phyloP scores from a whole-genome alignment of 2,329 filamentous ascomycete genomes.

The Emmonsiellopsis sp. region DNA sequence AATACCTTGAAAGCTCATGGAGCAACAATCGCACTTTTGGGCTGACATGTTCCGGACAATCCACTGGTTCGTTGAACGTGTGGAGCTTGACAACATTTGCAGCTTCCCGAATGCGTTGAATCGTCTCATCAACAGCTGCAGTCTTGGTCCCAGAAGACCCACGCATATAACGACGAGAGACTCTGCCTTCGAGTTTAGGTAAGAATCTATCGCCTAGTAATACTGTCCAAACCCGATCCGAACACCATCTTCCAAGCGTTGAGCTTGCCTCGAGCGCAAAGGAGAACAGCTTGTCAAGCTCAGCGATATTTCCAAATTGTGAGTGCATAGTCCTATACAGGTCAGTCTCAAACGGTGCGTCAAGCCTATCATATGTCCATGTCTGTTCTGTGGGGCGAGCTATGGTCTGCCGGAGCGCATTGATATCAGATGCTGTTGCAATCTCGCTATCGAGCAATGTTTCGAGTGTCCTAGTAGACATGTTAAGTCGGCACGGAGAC shows the following conservation, averaged over 20 bases:
- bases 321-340: constrained; percentile 52
- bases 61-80: constrained; percentile 32
- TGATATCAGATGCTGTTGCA: constrained; percentile 60
- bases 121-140: constrained; percentile 43
- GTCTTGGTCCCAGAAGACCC: constrained; percentile 10
- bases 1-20: constrained; percentile 53
- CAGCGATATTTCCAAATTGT: constrained; percentile 43
- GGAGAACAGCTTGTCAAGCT: constrained; percentile 49
- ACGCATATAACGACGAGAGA: constrained; percentile 9
- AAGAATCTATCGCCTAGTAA: constrained; percentile 56
- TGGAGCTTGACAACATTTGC: constrained; percentile 48
- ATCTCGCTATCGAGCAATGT: constrained; percentile 71
- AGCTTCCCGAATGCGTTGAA: constrained; percentile 51
- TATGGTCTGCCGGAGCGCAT: constrained; percentile 50
- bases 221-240: constrained; percentile 71
- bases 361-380: constrained; percentile 47
- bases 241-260: constrained; percentile 72
- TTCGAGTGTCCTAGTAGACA: constrained; percentile 55
- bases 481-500: constrained; percentile 6
- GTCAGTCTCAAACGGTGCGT: constrained; percentile 50
- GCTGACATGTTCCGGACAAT: constrained; percentile 46
- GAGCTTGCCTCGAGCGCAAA: constrained; percentile 53
- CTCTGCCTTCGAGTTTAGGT: constrained; percentile 50
- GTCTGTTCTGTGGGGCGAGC: constrained; percentile 52
- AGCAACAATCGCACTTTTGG: constrained; percentile 62